These are phyloP conservation scores for Boletus insuetus DNA, from an alignment of 768 basidiomycete species.

Conservation along the genomic window DNA sequence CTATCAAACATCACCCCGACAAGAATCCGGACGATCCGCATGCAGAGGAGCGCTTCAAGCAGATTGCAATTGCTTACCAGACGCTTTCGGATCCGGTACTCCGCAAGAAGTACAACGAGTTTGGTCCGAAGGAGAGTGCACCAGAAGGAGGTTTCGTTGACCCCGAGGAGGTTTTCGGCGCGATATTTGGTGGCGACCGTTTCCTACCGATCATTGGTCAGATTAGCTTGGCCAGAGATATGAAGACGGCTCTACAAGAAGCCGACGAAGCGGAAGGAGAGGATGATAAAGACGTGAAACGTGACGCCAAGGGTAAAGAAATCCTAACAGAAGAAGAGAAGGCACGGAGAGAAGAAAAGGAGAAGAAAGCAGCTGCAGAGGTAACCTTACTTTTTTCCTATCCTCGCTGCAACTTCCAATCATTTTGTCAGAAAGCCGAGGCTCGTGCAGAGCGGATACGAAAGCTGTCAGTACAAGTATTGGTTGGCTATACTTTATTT, in stretches of 20 bases:
- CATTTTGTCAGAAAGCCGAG: conserved; percentile 62
- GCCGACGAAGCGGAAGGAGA: conserved; percentile 65
- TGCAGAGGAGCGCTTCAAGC: conserved; percentile 87
- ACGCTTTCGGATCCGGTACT: conserved; percentile 76
- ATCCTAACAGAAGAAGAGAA: conserved; percentile 68
- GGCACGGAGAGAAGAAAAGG: conserved; percentile 71
- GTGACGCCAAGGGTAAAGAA: conserved; percentile 54
- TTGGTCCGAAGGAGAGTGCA: conserved; percentile 79
- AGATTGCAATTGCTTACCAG: conserved; percentile 87
- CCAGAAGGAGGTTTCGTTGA: conserved; percentile 86
- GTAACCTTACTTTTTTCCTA: conserved; percentile 33
- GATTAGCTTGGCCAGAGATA: conserved; percentile 84
- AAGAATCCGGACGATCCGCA: conserved; percentile 86
- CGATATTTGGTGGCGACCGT: conserved; percentile 86
- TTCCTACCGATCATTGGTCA: conserved; percentile 87
- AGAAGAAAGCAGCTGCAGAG: conserved; percentile 63
- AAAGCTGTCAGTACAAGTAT: conserved; percentile 45
- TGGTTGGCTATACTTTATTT: background rate
- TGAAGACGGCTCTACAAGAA: conserved; percentile 91
- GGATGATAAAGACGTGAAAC: conserved; percentile 38
- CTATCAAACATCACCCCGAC: conserved; percentile 91
- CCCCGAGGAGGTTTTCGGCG: conserved; percentile 77
- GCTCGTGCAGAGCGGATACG: conserved; percentile 72
- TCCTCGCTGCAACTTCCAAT: conserved; percentile 5
- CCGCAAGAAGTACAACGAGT: conserved; percentile 87